Conservation (phyloP, 1,284 basidiomycete genomes). For the Porodaedalea pini region DNA sequence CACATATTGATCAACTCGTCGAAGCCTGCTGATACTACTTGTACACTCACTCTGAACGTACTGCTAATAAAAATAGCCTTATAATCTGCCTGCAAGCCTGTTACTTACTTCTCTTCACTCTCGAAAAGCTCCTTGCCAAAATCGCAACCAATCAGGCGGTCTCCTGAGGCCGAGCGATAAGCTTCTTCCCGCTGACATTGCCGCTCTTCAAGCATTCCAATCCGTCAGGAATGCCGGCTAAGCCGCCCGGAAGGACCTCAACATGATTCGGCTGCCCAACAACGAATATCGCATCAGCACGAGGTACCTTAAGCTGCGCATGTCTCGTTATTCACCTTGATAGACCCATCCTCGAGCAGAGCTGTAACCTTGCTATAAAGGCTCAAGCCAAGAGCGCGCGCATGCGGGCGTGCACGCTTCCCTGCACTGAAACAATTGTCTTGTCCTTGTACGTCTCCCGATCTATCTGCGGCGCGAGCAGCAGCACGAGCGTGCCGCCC, state of each 20-base stretch:
- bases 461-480: slow-evolving; percentile 1
- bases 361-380: slow-evolving; percentile 12
- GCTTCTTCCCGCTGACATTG: slow-evolving; percentile 46
- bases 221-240: slow-evolving; percentile 42
- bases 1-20: no score
- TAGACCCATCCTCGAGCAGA: slow-evolving; percentile 2
- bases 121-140: no score
- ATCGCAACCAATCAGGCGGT: slow-evolving; percentile 32
- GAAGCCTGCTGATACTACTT: no score
- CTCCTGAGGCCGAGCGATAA: slow-evolving; percentile 48
- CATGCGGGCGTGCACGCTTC: slow-evolving; percentile 2
- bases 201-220: slow-evolving; percentile 39
- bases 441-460: slow-evolving; percentile 7
- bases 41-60: no score
- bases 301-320: no score
- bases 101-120: no score
- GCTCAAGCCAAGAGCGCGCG: slow-evolving; percentile 8
- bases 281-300: neutral
- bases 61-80: no score
- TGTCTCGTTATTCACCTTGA: slow-evolving; percentile 10
- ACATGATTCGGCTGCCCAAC: slow-evolving; percentile 36
- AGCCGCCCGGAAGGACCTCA: slow-evolving; percentile 44
- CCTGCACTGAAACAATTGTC: neutral
- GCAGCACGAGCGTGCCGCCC: slow-evolving; percentile 21
- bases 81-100: no score